phyloP scores from a whole-genome alignment of 2,329 filamentous ascomycete species.

The Davidsoniella neocaledoniae region DNA sequence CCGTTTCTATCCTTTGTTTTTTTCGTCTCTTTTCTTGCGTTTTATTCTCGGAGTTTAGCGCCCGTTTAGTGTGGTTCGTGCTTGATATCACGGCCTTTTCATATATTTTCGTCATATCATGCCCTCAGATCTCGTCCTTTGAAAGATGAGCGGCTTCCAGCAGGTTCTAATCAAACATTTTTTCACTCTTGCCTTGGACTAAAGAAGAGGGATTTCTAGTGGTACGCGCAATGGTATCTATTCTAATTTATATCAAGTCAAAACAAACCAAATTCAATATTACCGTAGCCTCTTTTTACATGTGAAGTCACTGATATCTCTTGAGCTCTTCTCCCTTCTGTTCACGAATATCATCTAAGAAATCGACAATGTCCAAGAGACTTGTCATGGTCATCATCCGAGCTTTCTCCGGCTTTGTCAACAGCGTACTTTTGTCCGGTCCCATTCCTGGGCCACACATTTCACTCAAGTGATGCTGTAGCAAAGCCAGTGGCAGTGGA shows the following conservation, averaged over 20 bases:
- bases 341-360: conserved; percentile 34
- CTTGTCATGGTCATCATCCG: conserved; percentile 31
- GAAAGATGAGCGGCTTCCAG: no score
- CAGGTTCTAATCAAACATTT: no score
- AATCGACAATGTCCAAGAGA: conserved; percentile 44
- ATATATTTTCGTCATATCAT: not conserved
- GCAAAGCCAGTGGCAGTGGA: conserved; percentile 46
- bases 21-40: not conserved
- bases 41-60: no score
- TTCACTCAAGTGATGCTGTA: conserved; percentile 48
- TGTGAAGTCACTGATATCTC: no score
- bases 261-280: no score
- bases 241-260: not conserved
- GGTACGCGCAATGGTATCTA: not conserved
- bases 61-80: not conserved
- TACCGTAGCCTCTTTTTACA: not conserved
- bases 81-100: not conserved
- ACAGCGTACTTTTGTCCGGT: conserved; percentile 30
- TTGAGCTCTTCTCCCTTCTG: conserved; percentile 13
- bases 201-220: not conserved
- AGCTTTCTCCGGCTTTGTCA: conserved; percentile 39
- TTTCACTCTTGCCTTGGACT: no score
- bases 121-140: no score
- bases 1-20: not conserved
- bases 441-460: conserved; percentile 46